phyloP scores from a whole-genome alignment of 192 early-diverging fungal genomes.

The Coemansia aciculifera region DNA sequence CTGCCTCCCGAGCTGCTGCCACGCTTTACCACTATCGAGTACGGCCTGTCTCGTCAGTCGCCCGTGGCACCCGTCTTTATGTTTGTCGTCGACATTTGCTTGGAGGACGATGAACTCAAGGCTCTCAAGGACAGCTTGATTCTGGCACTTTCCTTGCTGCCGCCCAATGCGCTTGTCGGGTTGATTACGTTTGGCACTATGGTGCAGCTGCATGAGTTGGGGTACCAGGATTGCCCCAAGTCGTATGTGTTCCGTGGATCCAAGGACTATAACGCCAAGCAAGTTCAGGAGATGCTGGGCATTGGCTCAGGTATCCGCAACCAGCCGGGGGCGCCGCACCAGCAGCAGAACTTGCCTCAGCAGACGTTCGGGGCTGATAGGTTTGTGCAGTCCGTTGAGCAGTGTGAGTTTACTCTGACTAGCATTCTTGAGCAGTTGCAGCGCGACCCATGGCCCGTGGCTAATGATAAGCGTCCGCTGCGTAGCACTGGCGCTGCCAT shows the following conservation, averaged over 20 bases:
- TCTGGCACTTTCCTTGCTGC: constrained; percentile 86
- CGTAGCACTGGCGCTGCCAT: constrained; percentile 95
- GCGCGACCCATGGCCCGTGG: constrained; percentile 96
- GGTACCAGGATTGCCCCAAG: constrained; percentile 93
- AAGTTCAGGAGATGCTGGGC: constrained; percentile 97
- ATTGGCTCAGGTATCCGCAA: constrained; percentile 58
- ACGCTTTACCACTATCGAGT: constrained; percentile 96
- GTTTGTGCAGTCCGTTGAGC: constrained; percentile 88
- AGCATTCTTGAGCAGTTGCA: constrained; percentile 95
- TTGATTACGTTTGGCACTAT: constrained; percentile 97
- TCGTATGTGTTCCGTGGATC: constrained; percentile 96
- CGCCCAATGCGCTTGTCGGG: constrained; percentile 90
- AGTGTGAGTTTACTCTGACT: constrained; percentile 96
- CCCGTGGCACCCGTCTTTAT: constrained; percentile 94
- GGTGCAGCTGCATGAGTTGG: constrained; percentile 98
- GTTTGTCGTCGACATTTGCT: constrained; percentile 95
- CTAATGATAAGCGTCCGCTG: constrained; percentile 83
- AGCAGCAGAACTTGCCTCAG: constrained; percentile 35
- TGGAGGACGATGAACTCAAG: constrained; percentile 94
- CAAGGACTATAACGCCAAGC: constrained; percentile 94
- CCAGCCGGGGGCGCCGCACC: constrained; percentile 32
- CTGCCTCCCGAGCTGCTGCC: constrained; percentile 90
- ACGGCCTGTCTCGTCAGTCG: constrained; percentile 80
- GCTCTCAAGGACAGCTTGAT: constrained; percentile 93
- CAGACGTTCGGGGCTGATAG: constrained; percentile 58